phyloP scores from a whole-genome alignment of 495 filamentous ascomycete species.

The Pyronema omphalodes region DNA sequence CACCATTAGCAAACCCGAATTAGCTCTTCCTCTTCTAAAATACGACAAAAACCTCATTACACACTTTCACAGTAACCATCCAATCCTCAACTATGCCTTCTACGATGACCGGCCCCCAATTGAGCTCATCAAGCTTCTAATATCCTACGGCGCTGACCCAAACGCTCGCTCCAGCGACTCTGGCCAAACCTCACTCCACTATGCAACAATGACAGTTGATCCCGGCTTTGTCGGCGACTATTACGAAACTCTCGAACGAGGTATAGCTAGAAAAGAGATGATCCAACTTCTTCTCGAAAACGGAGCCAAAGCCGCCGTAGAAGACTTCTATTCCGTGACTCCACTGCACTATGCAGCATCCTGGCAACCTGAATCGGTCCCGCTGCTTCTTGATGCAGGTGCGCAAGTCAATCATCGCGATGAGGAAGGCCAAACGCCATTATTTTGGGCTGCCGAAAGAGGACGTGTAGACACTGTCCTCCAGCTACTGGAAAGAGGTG shows the following conservation, averaged over 20 bases:
- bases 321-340: constrained; percentile 6
- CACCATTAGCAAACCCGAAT: too few species aligned
- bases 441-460: constrained; percentile 1
- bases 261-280: constrained; percentile 3
- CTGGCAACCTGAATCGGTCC: neutral
- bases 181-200: constrained; percentile 11
- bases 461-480: neutral
- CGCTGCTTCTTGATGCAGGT: neutral
- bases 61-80: neutral
- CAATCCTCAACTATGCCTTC: constrained; percentile 2
- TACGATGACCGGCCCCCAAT: neutral
- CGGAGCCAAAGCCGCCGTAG: constrained; percentile 10
- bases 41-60: too few species aligned
- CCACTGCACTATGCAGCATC: constrained; percentile 8
- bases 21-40: too few species aligned
- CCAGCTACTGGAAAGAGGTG: constrained; percentile 9
- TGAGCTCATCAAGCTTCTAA: neutral
- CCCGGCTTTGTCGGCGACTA: too few species aligned
- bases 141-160: neutral
- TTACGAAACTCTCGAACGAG: neutral
- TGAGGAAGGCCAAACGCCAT: constrained; percentile 1
- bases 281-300: constrained; percentile 8
- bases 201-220: constrained; percentile 4
- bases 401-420: constrained; percentile 1
- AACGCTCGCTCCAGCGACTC: neutral